Evolutionary conservation across 768 basidiomycete genomes (phyloP).

Genomic region (Leccinum boreale): DNA sequence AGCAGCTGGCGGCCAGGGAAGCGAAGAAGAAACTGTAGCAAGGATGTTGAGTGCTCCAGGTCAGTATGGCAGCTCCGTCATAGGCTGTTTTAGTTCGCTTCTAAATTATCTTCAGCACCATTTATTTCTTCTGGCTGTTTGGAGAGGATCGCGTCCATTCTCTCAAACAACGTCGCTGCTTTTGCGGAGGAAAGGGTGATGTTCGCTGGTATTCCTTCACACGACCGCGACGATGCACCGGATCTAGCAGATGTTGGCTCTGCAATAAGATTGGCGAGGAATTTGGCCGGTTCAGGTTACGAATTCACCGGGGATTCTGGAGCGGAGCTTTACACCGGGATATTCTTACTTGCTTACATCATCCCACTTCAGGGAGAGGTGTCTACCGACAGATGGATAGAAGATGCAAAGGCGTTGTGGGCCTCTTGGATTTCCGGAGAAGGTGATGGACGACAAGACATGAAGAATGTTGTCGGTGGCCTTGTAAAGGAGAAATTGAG

Average conservation of each 20-base stretch:
- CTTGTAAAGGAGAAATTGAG: conserved; percentile 43
- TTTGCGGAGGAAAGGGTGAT: conserved; percentile 15
- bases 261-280: conserved; percentile 11
- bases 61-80: conserved; percentile 11
- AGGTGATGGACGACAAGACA: conserved; percentile 13
- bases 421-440: conserved; percentile 18
- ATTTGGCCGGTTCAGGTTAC: conserved; percentile 17
- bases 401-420: conserved; percentile 33
- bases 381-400: conserved; percentile 8
- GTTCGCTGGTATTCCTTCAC: conserved; percentile 8
- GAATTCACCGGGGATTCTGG: conserved; percentile 18
- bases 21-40: not conserved
- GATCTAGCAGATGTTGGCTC: not conserved
- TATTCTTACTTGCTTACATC: conserved; percentile 24
- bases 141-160: conserved; percentile 10
- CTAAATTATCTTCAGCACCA: conserved; percentile 10
- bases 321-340: conserved; percentile 17
- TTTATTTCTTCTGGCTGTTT: conserved; percentile 23
- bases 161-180: conserved; percentile 13
- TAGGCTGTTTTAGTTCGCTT: not conserved
- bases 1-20: not conserved
- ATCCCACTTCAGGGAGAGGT: conserved; percentile 11
- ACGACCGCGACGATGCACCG: not conserved
- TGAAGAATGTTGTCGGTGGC: conserved; percentile 25
- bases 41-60: conserved; percentile 19